Evolutionary conservation across 1,284 basidiomycete genomes (phyloP), one percentile per base, ranked within the genome.

Genomic region (Phlebopus sp.): DNA sequence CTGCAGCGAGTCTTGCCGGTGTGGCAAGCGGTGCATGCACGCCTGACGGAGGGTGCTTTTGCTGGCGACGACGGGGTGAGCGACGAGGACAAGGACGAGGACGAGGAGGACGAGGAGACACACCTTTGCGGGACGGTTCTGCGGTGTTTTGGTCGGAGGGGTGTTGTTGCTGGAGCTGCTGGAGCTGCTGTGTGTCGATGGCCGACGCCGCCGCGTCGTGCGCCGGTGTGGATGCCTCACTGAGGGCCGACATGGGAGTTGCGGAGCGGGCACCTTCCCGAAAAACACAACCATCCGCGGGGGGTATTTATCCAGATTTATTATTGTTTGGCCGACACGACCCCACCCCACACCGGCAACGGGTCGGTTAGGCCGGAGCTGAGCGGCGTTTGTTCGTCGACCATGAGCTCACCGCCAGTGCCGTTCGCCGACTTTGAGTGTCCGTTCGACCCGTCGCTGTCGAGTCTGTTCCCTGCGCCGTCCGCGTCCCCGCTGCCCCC

Each of bases 1-100:
- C 84, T 87, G 59, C 86, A 89, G 55, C 86, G 72, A 9, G 86
- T 89, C 69, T 89, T 89, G 44, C 86, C 86, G 44, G 83, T 71
- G 66, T 89, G 86, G 68, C 86, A 89, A n/a, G 86, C 82, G 38
- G 80, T 77, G 55, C 85, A 88, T 0, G 85, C 85, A 55, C 86
- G 75, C 55, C 85, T 79, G 43, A 88, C 85, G 36, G 85, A 87
- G 37, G 85, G 85, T 39, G 81, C 83, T 68, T 87, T 87, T 52
- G 84, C 85, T 86, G 60, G 51, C 47, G 21, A 37, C 55, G 40
- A 55, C 44, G 23, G 48, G 34, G 37, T 47, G 52, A 55, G 51
- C 64, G 54, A 6, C 21, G 21, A 23, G 21, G 21, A 23, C 21
- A 6, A 23, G 21, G 21, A 23, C 21, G 21, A 23, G 21, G 21